Base-by-base conservation (phyloP, 2,329 filamentous ascomycete species). In the Claviceps monticola region DNA sequence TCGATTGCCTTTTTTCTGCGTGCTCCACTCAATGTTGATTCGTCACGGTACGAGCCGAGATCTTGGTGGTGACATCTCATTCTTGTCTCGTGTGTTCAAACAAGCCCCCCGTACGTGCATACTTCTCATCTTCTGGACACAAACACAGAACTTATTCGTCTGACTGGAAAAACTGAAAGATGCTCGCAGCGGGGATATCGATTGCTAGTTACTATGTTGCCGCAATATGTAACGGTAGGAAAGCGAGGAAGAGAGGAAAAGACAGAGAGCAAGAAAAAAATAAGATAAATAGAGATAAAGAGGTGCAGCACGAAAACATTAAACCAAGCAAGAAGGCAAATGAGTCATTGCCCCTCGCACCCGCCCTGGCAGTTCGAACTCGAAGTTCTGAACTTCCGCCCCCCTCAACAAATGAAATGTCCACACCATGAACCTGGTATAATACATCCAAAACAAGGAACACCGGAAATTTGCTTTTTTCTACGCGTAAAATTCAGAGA, bases 151-250 rank as follows among this genome's bases (percentile, higher is more conserved):
- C 29, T 11, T 34, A 11, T 34, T 34, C 29, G 29, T 11, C 29
- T 34, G 29, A 34, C 29, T 11, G 29, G 29, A 1, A 34, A 34
- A 34, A 9, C 29, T 34, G 29, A 29, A 50, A 52, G 51, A 53
- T 56, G 50, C 50, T 47, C 51, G 45, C 43, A 49, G 49, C 51
- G 50, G 56, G 58, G 55, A 60, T 61, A 62, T 57, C 60, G 54
- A 62, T 60, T 56, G 55, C 60, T 56, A 48, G 52, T 56, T 55
- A 59, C 56, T 50, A 57, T 34, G 29, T 58, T 52, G 54, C 64
- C 65, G 58, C 60, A 34, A 34, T 34, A 9, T 34, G 29, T 34
- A 34, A 5, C 5, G n/a, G n/a, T n/a, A 1, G 16, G 26, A n/a
- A 6, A 7, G 26, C n/a, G 8, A 46, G 8, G 34, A 46, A 46